A percentile compares a stretch with the other conserved stretches of the same genome.
phyloP scores from a whole-genome alignment of 805 yeast species.

The Lipomyces japonicus region DNA sequence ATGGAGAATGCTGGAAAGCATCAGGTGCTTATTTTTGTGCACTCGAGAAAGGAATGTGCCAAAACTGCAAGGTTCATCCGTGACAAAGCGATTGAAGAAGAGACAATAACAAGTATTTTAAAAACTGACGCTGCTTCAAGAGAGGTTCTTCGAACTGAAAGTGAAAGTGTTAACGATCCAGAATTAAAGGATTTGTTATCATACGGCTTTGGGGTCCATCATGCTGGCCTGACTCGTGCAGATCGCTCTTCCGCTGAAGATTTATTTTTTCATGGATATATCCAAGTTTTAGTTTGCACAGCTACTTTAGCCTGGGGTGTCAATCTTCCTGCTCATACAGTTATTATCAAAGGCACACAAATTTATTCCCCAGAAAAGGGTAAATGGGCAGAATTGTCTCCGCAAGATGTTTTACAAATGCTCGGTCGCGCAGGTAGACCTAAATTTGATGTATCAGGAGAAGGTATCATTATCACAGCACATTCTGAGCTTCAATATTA shows the following conservation, averaged over 20 bases:
- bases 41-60: conserved; percentile 49
- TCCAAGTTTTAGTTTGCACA: conserved; percentile 53
- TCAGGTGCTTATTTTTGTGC: conserved; percentile 41
- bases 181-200: conserved; percentile 23
- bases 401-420: conserved; percentile 57
- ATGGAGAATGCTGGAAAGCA: conserved; percentile 38
- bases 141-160: conserved; percentile 19
- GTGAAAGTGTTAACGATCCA: conserved; percentile 17
- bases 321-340: conserved; percentile 59
- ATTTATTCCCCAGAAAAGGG: conserved; percentile 85
- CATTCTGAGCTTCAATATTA: conserved; percentile 39
- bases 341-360: conserved; percentile 56
- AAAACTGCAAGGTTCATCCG: conserved; percentile 43
- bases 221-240: conserved; percentile 52
- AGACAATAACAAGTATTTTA: conserved; percentile 45
- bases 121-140: conserved; percentile 48
- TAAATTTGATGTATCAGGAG: conserved; percentile 50
- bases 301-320: conserved; percentile 62
- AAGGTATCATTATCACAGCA: conserved; percentile 50
- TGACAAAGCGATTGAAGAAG: conserved; percentile 43
- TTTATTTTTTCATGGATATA: conserved; percentile 43
- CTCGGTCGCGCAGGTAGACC: conserved; percentile 44
- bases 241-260: conserved; percentile 50
- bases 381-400: conserved; percentile 47
- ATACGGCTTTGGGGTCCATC: conserved; percentile 52